Conservation (phyloP, 2,329 filamentous ascomycete species). For the Clarireedia hainanense region DNA sequence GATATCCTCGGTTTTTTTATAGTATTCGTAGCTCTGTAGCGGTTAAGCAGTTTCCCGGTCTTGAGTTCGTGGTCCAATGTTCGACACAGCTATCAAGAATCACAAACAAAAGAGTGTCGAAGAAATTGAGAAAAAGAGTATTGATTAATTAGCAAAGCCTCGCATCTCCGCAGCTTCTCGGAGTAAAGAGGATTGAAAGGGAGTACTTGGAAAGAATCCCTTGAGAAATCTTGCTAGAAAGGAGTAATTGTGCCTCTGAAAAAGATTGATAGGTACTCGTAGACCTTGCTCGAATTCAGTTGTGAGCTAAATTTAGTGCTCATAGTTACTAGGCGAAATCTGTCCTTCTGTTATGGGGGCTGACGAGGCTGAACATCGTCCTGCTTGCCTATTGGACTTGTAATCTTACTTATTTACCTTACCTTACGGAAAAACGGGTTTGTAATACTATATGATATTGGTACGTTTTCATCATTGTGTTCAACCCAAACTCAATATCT, state of each 20-base stretch:
- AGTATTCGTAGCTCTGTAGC: neutral
- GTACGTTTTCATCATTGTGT: too few relatives aligned
- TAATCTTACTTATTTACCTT: too few relatives aligned
- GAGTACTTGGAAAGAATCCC: slow-evolving; percentile 5
- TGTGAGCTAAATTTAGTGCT: slow-evolving; percentile 8
- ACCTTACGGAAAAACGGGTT: too few relatives aligned
- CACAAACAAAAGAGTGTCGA: slow-evolving; percentile 6
- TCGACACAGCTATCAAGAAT: neutral
- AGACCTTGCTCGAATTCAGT: slow-evolving; percentile 9
- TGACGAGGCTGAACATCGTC: slow-evolving; percentile 4
- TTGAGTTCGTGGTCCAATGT: slow-evolving; percentile 5
- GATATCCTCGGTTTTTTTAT: neutral
- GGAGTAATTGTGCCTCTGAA: slow-evolving; percentile 2
- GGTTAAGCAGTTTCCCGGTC: neutral
- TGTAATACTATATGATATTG: too few relatives aligned
- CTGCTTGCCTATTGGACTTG: neutral
- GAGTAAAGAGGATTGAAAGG: neutral
- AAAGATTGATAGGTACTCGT: slow-evolving; percentile 1
- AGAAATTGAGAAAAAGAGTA: neutral
- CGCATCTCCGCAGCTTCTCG: slow-evolving; percentile 23
- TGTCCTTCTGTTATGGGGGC: slow-evolving; percentile 6
- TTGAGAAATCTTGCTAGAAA: slow-evolving; percentile 5
- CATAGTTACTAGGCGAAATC: slow-evolving; percentile 4
- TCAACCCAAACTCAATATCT: too few relatives aligned
- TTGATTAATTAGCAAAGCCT: slow-evolving; percentile 19